Base-by-base conservation (phyloP, 2,329 filamentous ascomycete species). In the Colletotrichum truncatum region DNA sequence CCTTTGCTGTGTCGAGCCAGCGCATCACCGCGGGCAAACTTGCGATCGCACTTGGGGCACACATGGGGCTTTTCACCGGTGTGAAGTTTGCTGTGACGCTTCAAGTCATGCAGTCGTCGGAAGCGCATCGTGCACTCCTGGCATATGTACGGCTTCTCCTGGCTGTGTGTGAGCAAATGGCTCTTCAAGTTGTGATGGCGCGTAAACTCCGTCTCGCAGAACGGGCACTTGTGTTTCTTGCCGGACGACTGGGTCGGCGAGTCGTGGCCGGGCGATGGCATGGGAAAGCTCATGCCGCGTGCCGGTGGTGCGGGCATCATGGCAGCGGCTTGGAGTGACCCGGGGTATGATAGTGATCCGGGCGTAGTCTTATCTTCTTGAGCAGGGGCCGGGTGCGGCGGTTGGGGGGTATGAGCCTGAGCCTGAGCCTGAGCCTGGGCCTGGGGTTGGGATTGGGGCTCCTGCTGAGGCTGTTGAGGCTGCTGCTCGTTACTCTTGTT, bases 161-260 rank as follows among this genome's bases (percentile, higher is more conserved):
- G 95, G 73, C 94, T 98, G 78, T 98, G 96, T 1, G 96, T 98
- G 75, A 99, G 87, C 62, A 99, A 86, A 80, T 99, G 96, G 71
- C 94, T 98, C 81, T 98, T 99, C 26, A 98, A 87, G 73, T 99
- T 98, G 76, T 98, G 96, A 75, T 98, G 96, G 45, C 96, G 89
- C 26, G 96, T 99, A 72, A 99, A 99, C 73, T 97, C 96, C 5
- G 96, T 98, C 38, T 93, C 89, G 83, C 96, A 99, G 77, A 97
- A 97, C 1, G 93, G 95, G 74, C 96, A 99, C 77, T 96, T 97
- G 81, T 99, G 95, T 74, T 96, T 95, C 81, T 97, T 98, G 55
- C 87, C 85, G 14, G 72, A 72, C 3, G 80, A 79, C 25, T 67
- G 67, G 7, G 92, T 90, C 6, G 93, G 82, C 71, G 72, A 84